These are phyloP conservation scores for Trichoderma arundinaceum DNA, from an alignment of 2,329 filamentous ascomycete species.

Conservation along the genomic window DNA sequence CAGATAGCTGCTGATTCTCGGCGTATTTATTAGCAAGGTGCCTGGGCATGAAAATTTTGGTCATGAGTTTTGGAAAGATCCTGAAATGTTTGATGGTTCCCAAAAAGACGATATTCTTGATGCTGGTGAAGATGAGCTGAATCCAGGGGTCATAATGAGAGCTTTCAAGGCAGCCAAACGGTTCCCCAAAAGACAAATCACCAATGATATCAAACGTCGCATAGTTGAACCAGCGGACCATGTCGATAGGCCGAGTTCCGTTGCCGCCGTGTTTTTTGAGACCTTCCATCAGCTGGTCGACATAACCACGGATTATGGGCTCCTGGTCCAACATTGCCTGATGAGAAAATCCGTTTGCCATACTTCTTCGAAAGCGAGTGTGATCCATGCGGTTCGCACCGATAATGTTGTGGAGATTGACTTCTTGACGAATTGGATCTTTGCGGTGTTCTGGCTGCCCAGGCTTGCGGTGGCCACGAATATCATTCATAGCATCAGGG, in stretches of 20 bases:
- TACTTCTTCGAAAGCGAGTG: conserved; percentile 34
- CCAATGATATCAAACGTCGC: conserved; percentile 44
- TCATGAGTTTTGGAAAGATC: not conserved
- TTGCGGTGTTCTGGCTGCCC: conserved; percentile 32
- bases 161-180: conserved; percentile 39
- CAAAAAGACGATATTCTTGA: conserved; percentile 20
- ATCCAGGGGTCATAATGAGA: conserved; percentile 40
- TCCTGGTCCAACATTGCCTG: conserved; percentile 43
- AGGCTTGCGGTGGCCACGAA: conserved; percentile 34
- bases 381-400: conserved; percentile 35
- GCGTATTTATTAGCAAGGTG: conserved; percentile 1
- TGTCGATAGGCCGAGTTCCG: conserved; percentile 34
- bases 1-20: conserved; percentile 19
- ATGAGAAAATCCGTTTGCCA: conserved; percentile 42
- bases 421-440: not conserved
- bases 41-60: not conserved
- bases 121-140: conserved; percentile 34
- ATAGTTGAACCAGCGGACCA: conserved; percentile 41
- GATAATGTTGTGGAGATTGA: conserved; percentile 33
- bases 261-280: conserved; percentile 33
- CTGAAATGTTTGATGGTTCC: not conserved
- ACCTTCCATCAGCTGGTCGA: conserved; percentile 38
- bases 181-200: conserved; percentile 41
- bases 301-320: conserved; percentile 39
- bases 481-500: conserved; percentile 32